Base-by-base conservation (phyloP, 2,329 filamentous ascomycete genomes). In the Harringtonia aguacate region DNA sequence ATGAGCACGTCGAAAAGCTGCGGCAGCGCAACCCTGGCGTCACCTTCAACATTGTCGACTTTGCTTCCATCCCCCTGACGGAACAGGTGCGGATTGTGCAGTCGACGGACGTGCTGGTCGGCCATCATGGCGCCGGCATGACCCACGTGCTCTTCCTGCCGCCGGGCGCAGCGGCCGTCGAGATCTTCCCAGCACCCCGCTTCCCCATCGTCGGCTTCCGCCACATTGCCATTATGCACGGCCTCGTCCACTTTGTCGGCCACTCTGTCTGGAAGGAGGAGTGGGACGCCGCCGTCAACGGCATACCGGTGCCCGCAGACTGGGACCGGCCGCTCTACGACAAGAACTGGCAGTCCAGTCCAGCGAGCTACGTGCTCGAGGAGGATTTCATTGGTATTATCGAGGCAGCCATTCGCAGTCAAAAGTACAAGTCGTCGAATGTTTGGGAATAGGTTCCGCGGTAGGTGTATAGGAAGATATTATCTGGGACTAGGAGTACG, bases 91-190 rank as follows among this genome's bases (percentile, higher is more conserved):
- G 48, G 9, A 31, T 64, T 2, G 54, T 59, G 10, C 59, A 55
- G 14, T 52, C 54, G 22, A 67, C 65, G 1, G 65, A 69, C 46
- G 49, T 69, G 15, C 55, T 70, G 9, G 58, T 67, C 7, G 65
- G 65, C 27, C 60, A 66, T 2, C 66, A 70, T 50, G 67, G 67
- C 35, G 65, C 65, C 0, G 66, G 63, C 1, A 52, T 69, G 15
- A 64, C 66, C 5, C 64, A 69, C 47, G 50, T 52, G 1, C 58
- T 70, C 49, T 70, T 68, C 44, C 55, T 68, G 48, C 51, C 52
- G 7, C 56, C 55, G 1, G 55, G 53, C 29, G 38, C 22, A 3
- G 59, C 58, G 15, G 50, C 70, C 8, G 61, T 69, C 7, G 66
- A 71, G 54, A 67, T 40, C 28, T 31, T 70, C 22, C 52, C 63